phyloP scores from a whole-genome alignment of 345 rosid genomes.

The Citrus glauca region DNA sequence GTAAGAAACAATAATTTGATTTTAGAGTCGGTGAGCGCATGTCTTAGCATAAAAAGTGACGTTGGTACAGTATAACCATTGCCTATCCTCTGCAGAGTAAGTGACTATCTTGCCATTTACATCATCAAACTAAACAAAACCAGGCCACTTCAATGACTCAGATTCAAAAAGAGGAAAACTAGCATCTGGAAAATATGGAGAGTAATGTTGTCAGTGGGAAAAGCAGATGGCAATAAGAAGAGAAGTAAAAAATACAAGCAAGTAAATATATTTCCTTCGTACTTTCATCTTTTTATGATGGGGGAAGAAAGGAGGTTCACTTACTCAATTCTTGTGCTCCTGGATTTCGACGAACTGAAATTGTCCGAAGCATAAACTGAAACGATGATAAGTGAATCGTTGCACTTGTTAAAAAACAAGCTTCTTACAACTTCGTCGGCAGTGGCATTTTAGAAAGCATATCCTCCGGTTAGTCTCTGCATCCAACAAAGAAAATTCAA shows the following conservation, averaged over 20 bases:
- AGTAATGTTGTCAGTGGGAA: neutral
- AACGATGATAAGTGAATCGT: constrained; percentile 64
- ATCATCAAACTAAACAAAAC: constrained; percentile 89
- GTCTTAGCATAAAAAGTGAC: neutral
- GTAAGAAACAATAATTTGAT: neutral
- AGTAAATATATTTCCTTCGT: neutral
- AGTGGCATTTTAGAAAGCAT: constrained; percentile 58
- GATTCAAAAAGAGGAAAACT: constrained; percentile 84
- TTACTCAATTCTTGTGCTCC: constrained; percentile 63
- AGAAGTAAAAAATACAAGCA: too few species aligned
- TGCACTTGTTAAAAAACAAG: constrained; percentile 62
- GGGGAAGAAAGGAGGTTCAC: constrained; percentile 7
- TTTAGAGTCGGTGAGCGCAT: neutral
- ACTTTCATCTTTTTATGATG: neutral
- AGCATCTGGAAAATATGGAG: constrained; percentile 37
- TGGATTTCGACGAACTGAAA: constrained; percentile 62
- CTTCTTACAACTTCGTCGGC: constrained; percentile 62
- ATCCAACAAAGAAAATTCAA: neutral
- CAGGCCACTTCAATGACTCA: constrained; percentile 86
- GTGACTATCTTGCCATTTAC: constrained; percentile 83
- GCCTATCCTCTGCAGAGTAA: constrained; percentile 79
- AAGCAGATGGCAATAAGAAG: neutral
- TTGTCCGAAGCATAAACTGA: constrained; percentile 60
- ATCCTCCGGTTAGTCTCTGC: constrained; percentile 64
- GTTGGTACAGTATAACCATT: neutral